A percentile compares a stretch with the other conserved stretches of the same genome.
Evolutionary conservation across 164 flowering plant genomes (phyloP).

Genomic region (Aristolochia californica): DNA sequence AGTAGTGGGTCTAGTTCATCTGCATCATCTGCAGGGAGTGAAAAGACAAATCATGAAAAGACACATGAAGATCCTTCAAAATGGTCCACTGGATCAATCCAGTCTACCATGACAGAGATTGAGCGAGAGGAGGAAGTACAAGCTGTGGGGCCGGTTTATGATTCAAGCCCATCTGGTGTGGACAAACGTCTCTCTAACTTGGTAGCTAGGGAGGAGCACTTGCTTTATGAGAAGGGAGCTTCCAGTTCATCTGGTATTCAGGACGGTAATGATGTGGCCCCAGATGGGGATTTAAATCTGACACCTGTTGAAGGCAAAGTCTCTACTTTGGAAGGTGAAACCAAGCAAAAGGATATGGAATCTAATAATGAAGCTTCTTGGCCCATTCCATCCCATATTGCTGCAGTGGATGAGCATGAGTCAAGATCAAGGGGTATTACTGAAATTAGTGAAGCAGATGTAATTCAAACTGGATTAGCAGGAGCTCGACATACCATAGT

Average conservation of each 20-base stretch:
- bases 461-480: slow-evolving; percentile 7
- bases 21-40: slow-evolving; percentile 6
- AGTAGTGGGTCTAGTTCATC: slow-evolving; percentile 16
- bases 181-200: slow-evolving; percentile 23
- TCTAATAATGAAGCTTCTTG: slow-evolving; percentile 9
- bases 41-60: slow-evolving; percentile 1
- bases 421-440: slow-evolving; percentile 9
- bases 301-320: slow-evolving; percentile 11
- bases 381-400: slow-evolving; percentile 11
- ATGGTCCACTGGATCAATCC: slow-evolving; percentile 3
- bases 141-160: slow-evolving; percentile 58
- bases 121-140: slow-evolving; percentile 22
- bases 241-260: slow-evolving; percentile 23
- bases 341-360: slow-evolving; percentile 9
- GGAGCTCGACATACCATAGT: slow-evolving; percentile 2
- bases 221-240: slow-evolving; percentile 9
- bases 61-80: slow-evolving; percentile 4
- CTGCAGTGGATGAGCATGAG: slow-evolving; percentile 20
- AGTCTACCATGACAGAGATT: not conserved
- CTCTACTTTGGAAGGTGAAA: slow-evolving; percentile 12
- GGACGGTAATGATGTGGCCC: slow-evolving; percentile 22
- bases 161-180: slow-evolving; percentile 43
- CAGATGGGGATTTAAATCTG: slow-evolving; percentile 19
- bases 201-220: slow-evolving; percentile 10
- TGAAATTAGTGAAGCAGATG: slow-evolving; percentile 10